These are phyloP conservation scores for Suhomyces pyralidae DNA, from an alignment of 805 yeast species.

Conservation along the genomic window DNA sequence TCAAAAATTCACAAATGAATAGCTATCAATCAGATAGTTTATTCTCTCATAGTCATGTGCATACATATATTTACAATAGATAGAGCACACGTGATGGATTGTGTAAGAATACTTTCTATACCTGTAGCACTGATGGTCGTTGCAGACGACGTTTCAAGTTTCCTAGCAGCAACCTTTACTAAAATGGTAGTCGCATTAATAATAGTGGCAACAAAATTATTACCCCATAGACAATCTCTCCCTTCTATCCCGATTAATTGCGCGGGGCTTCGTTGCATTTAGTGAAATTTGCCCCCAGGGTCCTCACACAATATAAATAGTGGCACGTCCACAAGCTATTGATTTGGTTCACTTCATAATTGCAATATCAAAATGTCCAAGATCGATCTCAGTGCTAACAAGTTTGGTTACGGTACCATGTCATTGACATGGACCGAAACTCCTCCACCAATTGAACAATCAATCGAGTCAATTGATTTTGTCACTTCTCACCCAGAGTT, in stretches of 20 bases:
- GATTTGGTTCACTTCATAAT: background rate
- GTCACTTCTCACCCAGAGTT: slow-evolving; percentile 42
- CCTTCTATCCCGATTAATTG: background rate
- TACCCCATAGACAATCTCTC: background rate
- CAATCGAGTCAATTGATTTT: slow-evolving; percentile 50
- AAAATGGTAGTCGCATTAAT: too few species aligned
- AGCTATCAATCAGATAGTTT: too few species aligned
- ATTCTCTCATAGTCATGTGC: too few species aligned
- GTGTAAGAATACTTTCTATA: background rate
- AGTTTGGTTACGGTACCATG: slow-evolving; percentile 78
- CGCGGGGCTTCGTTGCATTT: background rate
- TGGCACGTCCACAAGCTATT: background rate
- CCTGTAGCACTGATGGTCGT: background rate
- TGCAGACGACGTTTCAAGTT: background rate
- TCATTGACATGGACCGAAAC: slow-evolving; percentile 66
- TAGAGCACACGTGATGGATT: background rate
- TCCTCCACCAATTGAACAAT: slow-evolving; percentile 53
- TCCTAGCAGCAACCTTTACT: background rate
- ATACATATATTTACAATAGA: background rate
- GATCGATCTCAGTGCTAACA: slow-evolving; percentile 16
- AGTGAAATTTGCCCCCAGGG: background rate
- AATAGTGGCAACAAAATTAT: background rate
- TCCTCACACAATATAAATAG: background rate
- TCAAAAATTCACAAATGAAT: too few species aligned
- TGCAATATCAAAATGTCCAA: background rate